Evolutionary conservation across 202 grass and related monocot genomes (phyloP).

Genomic region (Bolboschoenoplectus hybrid): DNA sequence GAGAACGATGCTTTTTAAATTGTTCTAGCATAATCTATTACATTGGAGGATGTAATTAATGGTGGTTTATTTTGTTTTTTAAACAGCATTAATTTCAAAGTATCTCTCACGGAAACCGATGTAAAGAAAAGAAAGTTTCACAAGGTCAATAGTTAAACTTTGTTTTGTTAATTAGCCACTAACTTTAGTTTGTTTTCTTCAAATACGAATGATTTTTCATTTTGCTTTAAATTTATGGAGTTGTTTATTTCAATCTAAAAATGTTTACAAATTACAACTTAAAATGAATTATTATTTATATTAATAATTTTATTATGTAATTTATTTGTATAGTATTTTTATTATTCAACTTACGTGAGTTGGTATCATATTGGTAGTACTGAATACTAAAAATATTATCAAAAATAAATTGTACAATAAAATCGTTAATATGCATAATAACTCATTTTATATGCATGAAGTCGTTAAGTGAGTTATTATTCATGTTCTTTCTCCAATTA

Average conservation of each 20-base stretch:
- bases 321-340: no score
- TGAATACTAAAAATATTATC: no score
- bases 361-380: no score
- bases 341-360: no score
- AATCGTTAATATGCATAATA: no score
- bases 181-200: neutral
- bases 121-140: slow-evolving; percentile 1
- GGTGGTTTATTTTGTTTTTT: neutral
- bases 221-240: neutral
- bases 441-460: no score
- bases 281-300: no score
- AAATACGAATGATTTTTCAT: neutral
- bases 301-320: no score
- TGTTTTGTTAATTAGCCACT: neutral
- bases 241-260: neutral
- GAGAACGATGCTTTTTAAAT: neutral
- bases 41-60: neutral
- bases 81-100: neutral
- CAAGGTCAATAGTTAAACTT: neutral
- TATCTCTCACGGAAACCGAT: slow-evolving; percentile 1
- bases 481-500: no score
- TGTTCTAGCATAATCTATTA: neutral
- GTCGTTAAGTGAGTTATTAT: no score
- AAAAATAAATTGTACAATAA: no score
- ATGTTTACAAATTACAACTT: neutral